Evolutionary conservation across 116 monocot genomes (phyloP).

Genomic region (Trichopus zeylanicus): DNA sequence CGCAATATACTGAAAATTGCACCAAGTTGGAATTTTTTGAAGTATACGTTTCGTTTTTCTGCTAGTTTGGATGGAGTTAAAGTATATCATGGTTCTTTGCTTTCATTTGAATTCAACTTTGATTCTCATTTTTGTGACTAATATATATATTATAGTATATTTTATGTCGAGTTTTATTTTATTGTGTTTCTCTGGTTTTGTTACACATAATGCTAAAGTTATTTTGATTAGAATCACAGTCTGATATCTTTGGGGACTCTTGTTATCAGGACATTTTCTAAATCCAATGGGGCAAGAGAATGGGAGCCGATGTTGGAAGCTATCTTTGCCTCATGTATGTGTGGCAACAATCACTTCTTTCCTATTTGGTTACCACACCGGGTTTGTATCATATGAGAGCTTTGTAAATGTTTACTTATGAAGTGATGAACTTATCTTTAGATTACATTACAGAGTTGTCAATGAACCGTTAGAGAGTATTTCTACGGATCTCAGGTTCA

Average conservation of each 20-base stretch:
- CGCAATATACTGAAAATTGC: too few relatives aligned
- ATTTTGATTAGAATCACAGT: too few relatives aligned
- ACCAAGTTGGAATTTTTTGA: too few relatives aligned
- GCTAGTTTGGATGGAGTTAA: not conserved
- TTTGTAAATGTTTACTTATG: not conserved
- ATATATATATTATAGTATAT: too few relatives aligned
- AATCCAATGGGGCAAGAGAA: slow-evolving; percentile 23
- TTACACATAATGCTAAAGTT: too few relatives aligned
- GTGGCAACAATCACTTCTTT: slow-evolving; percentile 88
- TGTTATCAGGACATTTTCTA: slow-evolving; percentile 19
- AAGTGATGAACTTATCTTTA: not conserved
- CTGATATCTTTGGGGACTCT: not conserved
- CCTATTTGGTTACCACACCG: slow-evolving; percentile 91
- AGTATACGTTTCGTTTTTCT: too few relatives aligned
- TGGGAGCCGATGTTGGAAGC: slow-evolving; percentile 58
- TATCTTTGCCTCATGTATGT: slow-evolving; percentile 73
- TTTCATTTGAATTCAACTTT: not conserved
- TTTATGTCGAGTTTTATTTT: too few relatives aligned
- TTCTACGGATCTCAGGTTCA: slow-evolving; percentile 79
- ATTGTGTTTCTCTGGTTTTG: too few relatives aligned
- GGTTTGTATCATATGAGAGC: slow-evolving; percentile 28
- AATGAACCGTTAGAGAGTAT: slow-evolving; percentile 96
- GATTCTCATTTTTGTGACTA: not conserved
- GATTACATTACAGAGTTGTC: slow-evolving; percentile 60
- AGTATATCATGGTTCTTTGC: not conserved